A percentile compares a stretch with the other conserved stretches of the same genome.
Conservation (phyloP, 2,329 filamentous ascomycete species). For the Neonectria faginata region DNA sequence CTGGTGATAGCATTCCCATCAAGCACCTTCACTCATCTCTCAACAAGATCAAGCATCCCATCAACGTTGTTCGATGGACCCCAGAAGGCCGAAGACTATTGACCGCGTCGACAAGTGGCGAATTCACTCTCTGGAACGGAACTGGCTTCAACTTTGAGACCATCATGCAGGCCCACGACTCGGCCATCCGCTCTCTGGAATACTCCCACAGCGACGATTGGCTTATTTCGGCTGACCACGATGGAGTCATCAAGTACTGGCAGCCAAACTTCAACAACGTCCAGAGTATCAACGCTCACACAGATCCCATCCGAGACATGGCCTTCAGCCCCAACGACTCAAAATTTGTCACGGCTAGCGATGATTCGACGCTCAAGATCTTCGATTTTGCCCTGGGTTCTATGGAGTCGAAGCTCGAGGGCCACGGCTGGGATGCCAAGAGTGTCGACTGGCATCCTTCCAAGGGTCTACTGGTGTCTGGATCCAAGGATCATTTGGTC, state of each 20-base stretch:
- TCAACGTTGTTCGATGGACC: conserved; percentile 98
- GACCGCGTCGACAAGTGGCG: conserved; percentile 94
- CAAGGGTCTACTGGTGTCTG: conserved; percentile 93
- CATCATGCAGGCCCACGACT: conserved; percentile 97
- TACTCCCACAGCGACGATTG: conserved; percentile 98
- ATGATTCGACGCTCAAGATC: conserved; percentile 93
- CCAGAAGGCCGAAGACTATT: conserved; percentile 92
- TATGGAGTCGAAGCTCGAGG: conserved; percentile 85
- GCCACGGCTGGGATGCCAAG: conserved; percentile 99
- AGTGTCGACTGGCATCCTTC: conserved; percentile 97
- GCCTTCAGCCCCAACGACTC: conserved; percentile 94
- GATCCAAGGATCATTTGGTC: conserved; percentile 96
- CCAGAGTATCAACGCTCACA: conserved; percentile 91
- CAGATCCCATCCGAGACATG: conserved; percentile 88
- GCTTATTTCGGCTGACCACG: conserved; percentile 95
- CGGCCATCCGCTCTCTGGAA: conserved; percentile 81
- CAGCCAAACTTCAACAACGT: conserved; percentile 99
- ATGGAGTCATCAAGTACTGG: conserved; percentile 97
- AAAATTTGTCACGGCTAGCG: conserved; percentile 96
- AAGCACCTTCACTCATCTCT: conserved; percentile 97
- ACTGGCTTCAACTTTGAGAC: conserved; percentile 99
- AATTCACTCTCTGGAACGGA: conserved; percentile 99
- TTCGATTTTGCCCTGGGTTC: conserved; percentile 92
- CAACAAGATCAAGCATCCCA: conserved; percentile 97
- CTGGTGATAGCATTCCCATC: conserved; percentile 90